Evolutionary conservation across 148 eudicot genomes (phyloP), one percentile per base, ranked within the genome.

Genomic region (Spergularia bocconei): DNA sequence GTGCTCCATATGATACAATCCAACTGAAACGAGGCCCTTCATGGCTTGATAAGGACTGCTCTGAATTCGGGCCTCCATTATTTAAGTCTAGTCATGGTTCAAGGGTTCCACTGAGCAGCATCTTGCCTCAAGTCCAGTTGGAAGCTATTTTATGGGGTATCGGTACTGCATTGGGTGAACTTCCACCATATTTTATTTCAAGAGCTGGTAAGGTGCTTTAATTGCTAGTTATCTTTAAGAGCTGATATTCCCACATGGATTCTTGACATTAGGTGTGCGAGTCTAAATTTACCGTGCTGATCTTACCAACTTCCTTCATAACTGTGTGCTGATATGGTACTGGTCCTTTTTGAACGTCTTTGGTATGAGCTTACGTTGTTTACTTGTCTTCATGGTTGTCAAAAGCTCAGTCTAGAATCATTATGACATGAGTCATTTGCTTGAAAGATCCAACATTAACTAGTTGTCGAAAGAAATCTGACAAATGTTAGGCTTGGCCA

Each of bases 121-220:
- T 95, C 82, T 83, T 95, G 82, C 96, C 92, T 38, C 97, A 92
- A 80, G 88, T 95, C 63, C 99, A 95, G 78, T 78, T 95, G 70
- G 99, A 95, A 84, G 97, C 94, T 70, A 69, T 95, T 50, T 69
- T 95, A 65, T 95, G 99, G 99, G 99, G 99, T 68, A 2, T 95
- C 53, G 99, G 99, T 53, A 95, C 99, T 71, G 99, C 99, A 67
- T 89, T 95, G 72, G 99, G 99, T 53, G 99, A 95, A 84, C 97
- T 95, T 78, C 99, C 99, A 29, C 99, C 99, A 4, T 95, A 95
- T 84, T 95, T 95, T 79, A 95, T 95, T 75, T 92, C 99, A 44
- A 91, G 94, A 75, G 99, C 97, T 78, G 99, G 99, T 95, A 79
- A 38, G 44, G 71, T 69, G 15, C 33, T 23, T 23, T 21, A 0